These are phyloP conservation scores for Phanerodontia chrysosporium DNA, from an alignment of 768 basidiomycete species.

Conservation along the genomic window DNA sequence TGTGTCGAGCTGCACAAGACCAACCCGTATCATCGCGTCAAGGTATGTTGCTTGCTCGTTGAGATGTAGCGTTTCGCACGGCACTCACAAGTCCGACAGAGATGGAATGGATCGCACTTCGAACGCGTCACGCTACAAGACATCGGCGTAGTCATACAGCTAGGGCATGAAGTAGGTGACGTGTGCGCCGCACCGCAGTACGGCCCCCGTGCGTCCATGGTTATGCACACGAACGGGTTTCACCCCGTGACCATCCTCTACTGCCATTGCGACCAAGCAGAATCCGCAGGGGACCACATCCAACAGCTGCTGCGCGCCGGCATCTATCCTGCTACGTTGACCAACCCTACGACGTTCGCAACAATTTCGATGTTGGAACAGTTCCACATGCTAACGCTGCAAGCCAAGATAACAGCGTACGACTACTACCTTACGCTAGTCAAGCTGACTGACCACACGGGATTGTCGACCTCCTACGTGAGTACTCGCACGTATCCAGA, in stretches of 20 bases:
- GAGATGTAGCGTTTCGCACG: not conserved
- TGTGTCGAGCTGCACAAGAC: constrained; percentile 1
- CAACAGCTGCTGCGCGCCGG: constrained; percentile 16
- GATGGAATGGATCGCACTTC: constrained; percentile 16
- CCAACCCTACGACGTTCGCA: constrained; percentile 3
- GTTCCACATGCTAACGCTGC: constrained; percentile 9
- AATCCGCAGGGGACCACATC: not conserved
- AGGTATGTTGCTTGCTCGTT: constrained; percentile 11
- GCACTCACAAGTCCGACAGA: constrained; percentile 4
- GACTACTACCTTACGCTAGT: constrained; percentile 8
- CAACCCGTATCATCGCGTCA: constrained; percentile 17
- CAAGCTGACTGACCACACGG: not conserved
- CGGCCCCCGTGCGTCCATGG: constrained; percentile 10
- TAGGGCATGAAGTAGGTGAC: constrained; percentile 20
- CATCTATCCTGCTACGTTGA: constrained; percentile 5
- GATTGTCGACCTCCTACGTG: constrained; percentile 3
- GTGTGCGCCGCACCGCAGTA: constrained; percentile 6
- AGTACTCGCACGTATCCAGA: not conserved
- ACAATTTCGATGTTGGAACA: constrained; percentile 6
- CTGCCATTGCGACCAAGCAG: constrained; percentile 19
- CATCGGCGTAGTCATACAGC: constrained; percentile 21
- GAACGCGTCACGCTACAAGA: constrained; percentile 6
- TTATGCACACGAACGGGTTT: constrained; percentile 23
- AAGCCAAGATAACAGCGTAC: constrained; percentile 5
- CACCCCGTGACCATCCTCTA: constrained; percentile 21